A percentile compares a stretch with the other conserved stretches of the same genome.
These are phyloP conservation scores for Hypoxylon sp. DNA, from an alignment of 2,329 filamentous ascomycete species.

Conservation along the genomic window DNA sequence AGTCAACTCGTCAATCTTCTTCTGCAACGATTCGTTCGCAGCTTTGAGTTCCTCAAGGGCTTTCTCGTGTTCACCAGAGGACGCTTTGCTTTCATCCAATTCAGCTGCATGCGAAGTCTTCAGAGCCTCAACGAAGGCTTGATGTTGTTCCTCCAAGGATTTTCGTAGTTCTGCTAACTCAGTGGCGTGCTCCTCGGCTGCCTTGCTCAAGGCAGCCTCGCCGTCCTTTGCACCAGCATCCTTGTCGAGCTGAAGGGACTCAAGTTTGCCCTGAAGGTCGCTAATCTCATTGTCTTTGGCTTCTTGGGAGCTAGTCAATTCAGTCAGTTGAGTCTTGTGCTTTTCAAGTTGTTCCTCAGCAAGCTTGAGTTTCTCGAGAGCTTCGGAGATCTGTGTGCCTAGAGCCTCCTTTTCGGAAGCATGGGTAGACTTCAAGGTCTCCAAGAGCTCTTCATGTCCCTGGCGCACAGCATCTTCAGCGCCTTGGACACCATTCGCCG, in stretches of 20 bases:
- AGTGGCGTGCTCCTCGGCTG: slow-evolving; percentile 63
- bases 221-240: slow-evolving; percentile 57
- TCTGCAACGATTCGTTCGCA: slow-evolving; percentile 68
- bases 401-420: slow-evolving; percentile 64
- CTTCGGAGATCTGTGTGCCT: slow-evolving; percentile 64
- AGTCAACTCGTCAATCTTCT: slow-evolving; percentile 68
- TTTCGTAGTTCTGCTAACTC: slow-evolving; percentile 67
- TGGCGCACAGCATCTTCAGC: slow-evolving; percentile 60
- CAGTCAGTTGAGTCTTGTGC: slow-evolving; percentile 65
- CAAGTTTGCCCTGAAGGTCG: slow-evolving; percentile 66
- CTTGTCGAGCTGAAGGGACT: slow-evolving; percentile 61
- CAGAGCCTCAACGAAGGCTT: slow-evolving; percentile 64
- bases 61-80: slow-evolving; percentile 64
- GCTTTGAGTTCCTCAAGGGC: slow-evolving; percentile 66
- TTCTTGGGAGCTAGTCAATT: slow-evolving; percentile 66
- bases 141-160: slow-evolving; percentile 66
- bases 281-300: slow-evolving; percentile 65
- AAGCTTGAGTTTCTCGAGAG: slow-evolving; percentile 65
- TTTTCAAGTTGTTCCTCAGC: slow-evolving; percentile 67
- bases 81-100: slow-evolving; percentile 63
- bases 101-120: slow-evolving; percentile 68
- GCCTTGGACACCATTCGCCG: slow-evolving; percentile 56
- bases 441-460: slow-evolving; percentile 64
- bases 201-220: slow-evolving; percentile 58
- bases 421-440: slow-evolving; percentile 66